Evolutionary conservation across 2,329 filamentous ascomycete species (phyloP).

Genomic region (Colletotrichum noveboracense): DNA sequence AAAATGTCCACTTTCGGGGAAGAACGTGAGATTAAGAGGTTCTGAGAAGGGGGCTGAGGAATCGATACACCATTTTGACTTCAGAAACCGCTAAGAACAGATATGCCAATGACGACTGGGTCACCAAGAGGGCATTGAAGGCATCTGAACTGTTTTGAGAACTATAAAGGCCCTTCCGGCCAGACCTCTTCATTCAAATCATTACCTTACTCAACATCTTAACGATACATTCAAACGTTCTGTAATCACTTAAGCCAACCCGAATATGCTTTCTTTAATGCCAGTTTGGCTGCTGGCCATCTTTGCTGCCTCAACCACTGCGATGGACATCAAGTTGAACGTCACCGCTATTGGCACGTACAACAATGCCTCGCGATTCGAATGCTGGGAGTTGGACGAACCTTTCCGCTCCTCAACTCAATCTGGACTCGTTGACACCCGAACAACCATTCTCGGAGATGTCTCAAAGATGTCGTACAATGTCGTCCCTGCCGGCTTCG

Average conservation of each 20-base stretch:
- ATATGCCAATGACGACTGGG: background rate
- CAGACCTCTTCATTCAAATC: no score
- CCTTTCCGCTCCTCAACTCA: background rate
- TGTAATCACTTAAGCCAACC: no score
- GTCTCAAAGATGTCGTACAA: background rate
- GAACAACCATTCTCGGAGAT: background rate
- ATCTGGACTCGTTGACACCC: background rate
- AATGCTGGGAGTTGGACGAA: background rate
- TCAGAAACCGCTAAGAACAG: background rate
- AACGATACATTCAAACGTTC: no score
- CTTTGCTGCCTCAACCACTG: background rate
- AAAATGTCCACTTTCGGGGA: background rate
- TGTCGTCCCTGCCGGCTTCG: background rate
- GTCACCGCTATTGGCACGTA: background rate
- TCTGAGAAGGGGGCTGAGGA: no score
- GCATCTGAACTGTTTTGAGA: no score
- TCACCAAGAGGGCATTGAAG: background rate
- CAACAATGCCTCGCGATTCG: background rate
- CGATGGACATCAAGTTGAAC: background rate
- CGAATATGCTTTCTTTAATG: no score
- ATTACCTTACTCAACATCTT: no score
- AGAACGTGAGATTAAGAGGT: rapidly evolving
- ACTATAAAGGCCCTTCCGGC: no score
- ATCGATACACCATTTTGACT: background rate
- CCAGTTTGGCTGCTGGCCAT: background rate